phyloP scores from a whole-genome alignment of 1,284 basidiomycete species.

The Heterobasidion occidentale region DNA sequence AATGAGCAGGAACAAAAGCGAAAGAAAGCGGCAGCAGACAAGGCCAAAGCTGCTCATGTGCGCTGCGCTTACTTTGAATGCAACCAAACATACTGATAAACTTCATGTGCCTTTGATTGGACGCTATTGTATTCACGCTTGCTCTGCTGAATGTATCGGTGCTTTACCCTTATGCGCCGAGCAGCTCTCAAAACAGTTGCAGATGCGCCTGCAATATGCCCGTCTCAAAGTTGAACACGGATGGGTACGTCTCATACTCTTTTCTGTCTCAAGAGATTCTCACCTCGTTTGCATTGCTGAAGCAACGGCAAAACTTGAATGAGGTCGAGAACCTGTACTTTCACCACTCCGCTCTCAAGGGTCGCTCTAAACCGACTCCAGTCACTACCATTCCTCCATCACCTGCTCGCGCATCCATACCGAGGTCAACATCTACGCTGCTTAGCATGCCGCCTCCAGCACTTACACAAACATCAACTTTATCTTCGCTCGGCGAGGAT shows the following conservation, averaged over 20 bases:
- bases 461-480: neutral
- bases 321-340: conserved; percentile 77
- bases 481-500: neutral
- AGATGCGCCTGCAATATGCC: conserved; percentile 69
- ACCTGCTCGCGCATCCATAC: neutral
- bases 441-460: neutral
- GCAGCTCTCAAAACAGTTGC: conserved; percentile 66
- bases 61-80: conserved; percentile 15
- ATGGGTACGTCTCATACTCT: conserved; percentile 45
- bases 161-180: neutral
- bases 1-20: conserved; percentile 30
- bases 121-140: too few relatives aligned
- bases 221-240: conserved; percentile 73
- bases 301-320: conserved; percentile 70
- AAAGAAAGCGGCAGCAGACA: conserved; percentile 45
- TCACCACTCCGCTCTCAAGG: conserved; percentile 44
- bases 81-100: neutral
- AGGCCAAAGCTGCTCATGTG: conserved; percentile 57
- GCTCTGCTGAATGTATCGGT: neutral
- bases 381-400: conserved; percentile 10
- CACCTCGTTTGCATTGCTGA: neutral
- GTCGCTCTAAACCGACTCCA: conserved; percentile 16
- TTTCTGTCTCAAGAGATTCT: neutral
- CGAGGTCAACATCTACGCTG: neutral
- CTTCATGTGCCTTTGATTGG: neutral